These are phyloP conservation scores for Jackrogersella multiformis DNA, from an alignment of 495 filamentous ascomycete species.

Conservation along the genomic window DNA sequence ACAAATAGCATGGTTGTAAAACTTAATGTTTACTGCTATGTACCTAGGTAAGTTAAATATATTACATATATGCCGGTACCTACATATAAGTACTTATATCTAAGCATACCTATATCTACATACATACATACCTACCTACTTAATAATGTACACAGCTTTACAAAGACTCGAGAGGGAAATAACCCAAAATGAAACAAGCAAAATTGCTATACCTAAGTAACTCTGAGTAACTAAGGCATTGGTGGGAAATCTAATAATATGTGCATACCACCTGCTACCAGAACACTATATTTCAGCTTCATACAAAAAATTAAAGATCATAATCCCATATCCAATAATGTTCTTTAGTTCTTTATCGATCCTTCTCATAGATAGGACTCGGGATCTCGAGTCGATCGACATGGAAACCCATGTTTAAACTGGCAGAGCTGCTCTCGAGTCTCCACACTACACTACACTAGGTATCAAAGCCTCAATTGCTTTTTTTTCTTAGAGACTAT, in stretches of 20 bases:
- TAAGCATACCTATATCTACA: too few species aligned
- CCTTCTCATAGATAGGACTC: constrained; percentile 37
- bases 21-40: constrained; percentile 1
- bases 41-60: constrained; percentile 8
- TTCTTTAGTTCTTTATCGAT: constrained; percentile 25
- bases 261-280: not conserved
- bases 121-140: too few species aligned
- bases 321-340: constrained; percentile 8
- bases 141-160: too few species aligned
- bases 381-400: constrained; percentile 39
- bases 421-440: not conserved
- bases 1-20: constrained; percentile 10
- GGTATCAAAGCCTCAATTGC: constrained; percentile 20
- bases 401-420: constrained; percentile 27
- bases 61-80: not conserved
- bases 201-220: not conserved
- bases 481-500: constrained; percentile 10
- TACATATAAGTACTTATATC: not conserved
- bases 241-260: constrained; percentile 1
- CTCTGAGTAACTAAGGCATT: not conserved
- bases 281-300: not conserved
- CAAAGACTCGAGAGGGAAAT: not conserved
- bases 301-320: constrained; percentile 10
- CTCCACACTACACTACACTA: constrained; percentile 26
- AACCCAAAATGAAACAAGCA: constrained; percentile 14